phyloP scores from a whole-genome alignment of 306 rosid genomes.

The Elaeagnus macrophylla region DNA sequence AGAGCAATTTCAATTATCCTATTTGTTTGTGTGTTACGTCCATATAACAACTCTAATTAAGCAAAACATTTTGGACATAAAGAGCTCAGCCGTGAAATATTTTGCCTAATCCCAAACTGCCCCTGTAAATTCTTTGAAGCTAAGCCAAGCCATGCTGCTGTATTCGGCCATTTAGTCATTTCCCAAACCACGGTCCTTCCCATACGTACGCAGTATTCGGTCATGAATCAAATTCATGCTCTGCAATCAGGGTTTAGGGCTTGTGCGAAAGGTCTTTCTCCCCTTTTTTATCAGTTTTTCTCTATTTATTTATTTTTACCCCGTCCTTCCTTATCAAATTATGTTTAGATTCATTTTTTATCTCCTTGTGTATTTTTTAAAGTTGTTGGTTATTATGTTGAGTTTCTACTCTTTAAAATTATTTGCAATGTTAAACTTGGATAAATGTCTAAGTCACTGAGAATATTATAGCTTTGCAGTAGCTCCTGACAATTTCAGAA shows the following conservation, averaged over 20 bases:
- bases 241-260: constrained; percentile 32
- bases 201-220: background rate
- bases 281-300: background rate
- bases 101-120: too few relatives aligned
- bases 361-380: background rate
- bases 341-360: background rate
- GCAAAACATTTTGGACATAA: too few relatives aligned
- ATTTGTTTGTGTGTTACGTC: too few relatives aligned
- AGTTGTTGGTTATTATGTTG: background rate
- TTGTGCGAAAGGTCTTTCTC: constrained; percentile 32
- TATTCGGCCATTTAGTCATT: too few relatives aligned
- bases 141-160: too few relatives aligned
- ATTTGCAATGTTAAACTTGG: background rate
- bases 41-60: too few relatives aligned
- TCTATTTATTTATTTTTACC: background rate
- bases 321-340: background rate
- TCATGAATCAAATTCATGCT: constrained; percentile 42
- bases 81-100: too few relatives aligned
- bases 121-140: too few relatives aligned
- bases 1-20: too few relatives aligned
- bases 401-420: background rate
- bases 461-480: constrained; percentile 42
- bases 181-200: too few relatives aligned
- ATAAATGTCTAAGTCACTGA: constrained; percentile 18
- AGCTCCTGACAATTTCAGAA: constrained; percentile 32